Conservation (phyloP, 1,139 yeast species). For the Ashbya aceris region DNA sequence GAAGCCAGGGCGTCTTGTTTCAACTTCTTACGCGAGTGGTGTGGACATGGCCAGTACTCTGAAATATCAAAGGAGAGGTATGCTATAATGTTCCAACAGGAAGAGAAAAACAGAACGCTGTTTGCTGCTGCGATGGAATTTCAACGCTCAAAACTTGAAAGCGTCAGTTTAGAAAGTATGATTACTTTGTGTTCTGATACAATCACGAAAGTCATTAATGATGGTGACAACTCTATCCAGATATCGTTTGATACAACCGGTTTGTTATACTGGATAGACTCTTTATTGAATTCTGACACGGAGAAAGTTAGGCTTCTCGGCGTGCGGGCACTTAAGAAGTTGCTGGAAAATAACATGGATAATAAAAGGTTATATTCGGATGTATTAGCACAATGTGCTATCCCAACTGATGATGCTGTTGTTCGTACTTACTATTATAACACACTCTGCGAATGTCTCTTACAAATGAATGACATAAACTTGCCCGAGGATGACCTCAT, state of each 20-base stretch:
- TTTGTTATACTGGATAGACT: conserved; percentile 69
- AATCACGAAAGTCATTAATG: conserved; percentile 42
- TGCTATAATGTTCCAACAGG: conserved; percentile 44
- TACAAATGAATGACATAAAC: conserved; percentile 22
- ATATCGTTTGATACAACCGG: conserved; percentile 65
- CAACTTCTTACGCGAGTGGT: conserved; percentile 83
- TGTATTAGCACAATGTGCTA: conserved; percentile 61
- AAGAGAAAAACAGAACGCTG: conserved; percentile 32
- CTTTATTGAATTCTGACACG: conserved; percentile 50
- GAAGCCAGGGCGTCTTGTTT: conserved; percentile 81
- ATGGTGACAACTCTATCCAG: conserved; percentile 31
- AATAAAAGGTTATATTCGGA: conserved; percentile 50
- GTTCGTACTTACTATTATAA: conserved; percentile 62
- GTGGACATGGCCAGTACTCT: conserved; percentile 71
- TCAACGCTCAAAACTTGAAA: conserved; percentile 63
- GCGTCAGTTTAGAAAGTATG: conserved; percentile 74
- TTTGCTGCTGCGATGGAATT: conserved; percentile 66
- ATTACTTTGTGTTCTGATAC: conserved; percentile 66
- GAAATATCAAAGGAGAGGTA: conserved; percentile 61
- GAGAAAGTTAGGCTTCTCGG: conserved; percentile 60
- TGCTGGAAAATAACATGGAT: conserved; percentile 51
- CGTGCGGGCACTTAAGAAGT: conserved; percentile 57
- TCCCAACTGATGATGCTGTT: conserved; percentile 41
- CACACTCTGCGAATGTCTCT: conserved; percentile 52
- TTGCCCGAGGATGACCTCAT: conserved; percentile 29